Evolutionary conservation across 1,284 basidiomycete species (phyloP).

Genomic region (Amylostereum areolatum): DNA sequence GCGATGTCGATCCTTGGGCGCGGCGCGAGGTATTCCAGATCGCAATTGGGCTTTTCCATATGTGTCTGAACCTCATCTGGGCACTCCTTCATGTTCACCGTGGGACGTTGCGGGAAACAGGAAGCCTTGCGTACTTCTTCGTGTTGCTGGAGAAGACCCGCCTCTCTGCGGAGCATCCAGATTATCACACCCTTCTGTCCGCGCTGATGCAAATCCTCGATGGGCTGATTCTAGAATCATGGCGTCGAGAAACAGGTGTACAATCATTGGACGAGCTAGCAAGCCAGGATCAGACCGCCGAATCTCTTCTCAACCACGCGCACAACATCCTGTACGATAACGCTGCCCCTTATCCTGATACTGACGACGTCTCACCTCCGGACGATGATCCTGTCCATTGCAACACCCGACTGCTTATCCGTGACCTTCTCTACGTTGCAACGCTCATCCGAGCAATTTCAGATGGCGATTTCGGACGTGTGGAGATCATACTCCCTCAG

Average conservation of each 20-base stretch:
- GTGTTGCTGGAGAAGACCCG: conserved; percentile 2
- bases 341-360: no score
- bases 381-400: no score
- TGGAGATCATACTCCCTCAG: no score
- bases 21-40: conserved; percentile 19
- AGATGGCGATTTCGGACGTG: no score
- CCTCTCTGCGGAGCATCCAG: conserved; percentile 4
- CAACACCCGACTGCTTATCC: no score
- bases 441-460: no score
- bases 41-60: conserved; percentile 22
- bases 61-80: conserved; percentile 23
- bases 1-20: conserved; percentile 20
- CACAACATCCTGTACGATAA: no score
- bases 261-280: background rate
- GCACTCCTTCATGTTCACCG: conserved; percentile 9
- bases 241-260: conserved; percentile 9
- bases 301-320: no score
- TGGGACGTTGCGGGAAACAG: background rate
- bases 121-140: conserved; percentile 9
- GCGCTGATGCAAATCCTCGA: conserved; percentile 14
- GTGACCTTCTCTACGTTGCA: no score
- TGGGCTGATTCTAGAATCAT: conserved; percentile 13
- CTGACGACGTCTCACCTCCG: no score
- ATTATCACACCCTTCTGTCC: conserved; percentile 10
- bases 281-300: no score